phyloP scores from a whole-genome alignment of 208 protist genomes.

The Crithidia expoeki region DNA sequence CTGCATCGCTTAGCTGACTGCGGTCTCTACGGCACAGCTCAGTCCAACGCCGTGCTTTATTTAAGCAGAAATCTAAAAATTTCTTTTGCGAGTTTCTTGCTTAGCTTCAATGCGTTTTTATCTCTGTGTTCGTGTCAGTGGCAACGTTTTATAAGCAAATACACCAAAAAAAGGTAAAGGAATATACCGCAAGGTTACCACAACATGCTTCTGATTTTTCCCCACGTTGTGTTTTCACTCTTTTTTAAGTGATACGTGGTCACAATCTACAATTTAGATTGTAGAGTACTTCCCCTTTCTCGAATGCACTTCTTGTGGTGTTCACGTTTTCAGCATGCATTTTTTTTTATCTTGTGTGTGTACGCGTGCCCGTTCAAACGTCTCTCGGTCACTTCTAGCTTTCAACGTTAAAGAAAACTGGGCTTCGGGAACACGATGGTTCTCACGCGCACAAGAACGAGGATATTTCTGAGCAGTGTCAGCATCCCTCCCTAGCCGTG shows the following conservation, averaged over 20 bases:
- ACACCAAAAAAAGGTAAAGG: not conserved
- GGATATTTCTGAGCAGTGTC: not conserved
- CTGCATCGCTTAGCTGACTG: too few species aligned
- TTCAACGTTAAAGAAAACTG: not conserved
- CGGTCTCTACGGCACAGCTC: too few species aligned
- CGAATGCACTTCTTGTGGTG: not conserved
- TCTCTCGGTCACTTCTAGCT: not conserved
- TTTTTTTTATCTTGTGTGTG: constrained; percentile 1
- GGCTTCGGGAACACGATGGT: not conserved
- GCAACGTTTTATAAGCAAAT: constrained; percentile 19
- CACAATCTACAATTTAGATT: not conserved
- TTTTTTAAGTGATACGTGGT: constrained; percentile 13
- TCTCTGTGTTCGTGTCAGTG: constrained; percentile 7
- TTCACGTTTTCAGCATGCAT: not conserved
- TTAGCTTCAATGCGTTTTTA: constrained; percentile 18
- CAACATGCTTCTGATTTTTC: not conserved
- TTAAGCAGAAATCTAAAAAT: too few species aligned
- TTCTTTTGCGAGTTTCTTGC: constrained; percentile 24
- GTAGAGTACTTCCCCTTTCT: not conserved
- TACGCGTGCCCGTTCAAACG: not conserved
- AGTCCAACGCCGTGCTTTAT: too few species aligned
- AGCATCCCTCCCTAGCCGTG: not conserved
- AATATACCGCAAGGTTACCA: not conserved
- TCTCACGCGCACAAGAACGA: not conserved
- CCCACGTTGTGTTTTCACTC: constrained; percentile 18